Percentiles rank a stretch among this genome's conserved stretches.
These are phyloP conservation scores for Penicillium sp. DNA, from an alignment of 2,329 filamentous ascomycete genomes.

Conservation along the genomic window DNA sequence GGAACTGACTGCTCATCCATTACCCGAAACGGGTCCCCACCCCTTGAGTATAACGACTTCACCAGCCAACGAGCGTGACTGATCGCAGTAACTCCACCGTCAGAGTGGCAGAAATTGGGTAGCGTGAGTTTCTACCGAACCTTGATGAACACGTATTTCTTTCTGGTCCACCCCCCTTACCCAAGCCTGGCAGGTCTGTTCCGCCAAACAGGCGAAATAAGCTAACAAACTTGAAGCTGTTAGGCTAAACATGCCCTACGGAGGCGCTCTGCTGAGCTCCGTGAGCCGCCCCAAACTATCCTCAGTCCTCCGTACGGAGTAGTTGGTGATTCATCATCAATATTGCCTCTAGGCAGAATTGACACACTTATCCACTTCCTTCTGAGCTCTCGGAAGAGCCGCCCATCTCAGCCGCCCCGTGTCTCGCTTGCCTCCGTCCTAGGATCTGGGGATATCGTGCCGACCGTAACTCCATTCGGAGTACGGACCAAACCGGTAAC, in stretches of 20 bases:
- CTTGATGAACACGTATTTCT: conserved; percentile 24
- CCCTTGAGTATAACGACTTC: neutral
- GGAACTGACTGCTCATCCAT: neutral
- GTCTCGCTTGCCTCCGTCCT: conserved; percentile 1
- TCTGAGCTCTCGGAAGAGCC: conserved; percentile 8
- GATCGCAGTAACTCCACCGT: conserved; percentile 14
- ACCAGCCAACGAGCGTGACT: neutral
- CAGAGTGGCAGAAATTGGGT: conserved; percentile 19
- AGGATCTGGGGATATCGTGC: conserved; percentile 4
- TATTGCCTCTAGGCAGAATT: conserved; percentile 1
- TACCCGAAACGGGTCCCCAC: neutral
- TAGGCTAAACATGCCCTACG: neutral
- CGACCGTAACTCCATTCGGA: conserved; percentile 3
- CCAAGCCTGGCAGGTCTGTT: neutral
- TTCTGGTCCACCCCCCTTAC: conserved; percentile 6
- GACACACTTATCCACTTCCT: neutral
- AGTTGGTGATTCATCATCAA: neutral
- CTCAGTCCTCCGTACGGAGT: too few relatives aligned
- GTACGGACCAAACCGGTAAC: neutral
- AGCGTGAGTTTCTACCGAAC: conserved; percentile 25
- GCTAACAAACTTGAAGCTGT: neutral
- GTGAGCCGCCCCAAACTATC: neutral
- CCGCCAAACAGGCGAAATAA: neutral
- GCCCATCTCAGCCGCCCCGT: conserved; percentile 6
- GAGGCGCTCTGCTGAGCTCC: neutral